Conservation (phyloP, 2,329 filamentous ascomycete species). For the Taxawa tesnikishii region DNA sequence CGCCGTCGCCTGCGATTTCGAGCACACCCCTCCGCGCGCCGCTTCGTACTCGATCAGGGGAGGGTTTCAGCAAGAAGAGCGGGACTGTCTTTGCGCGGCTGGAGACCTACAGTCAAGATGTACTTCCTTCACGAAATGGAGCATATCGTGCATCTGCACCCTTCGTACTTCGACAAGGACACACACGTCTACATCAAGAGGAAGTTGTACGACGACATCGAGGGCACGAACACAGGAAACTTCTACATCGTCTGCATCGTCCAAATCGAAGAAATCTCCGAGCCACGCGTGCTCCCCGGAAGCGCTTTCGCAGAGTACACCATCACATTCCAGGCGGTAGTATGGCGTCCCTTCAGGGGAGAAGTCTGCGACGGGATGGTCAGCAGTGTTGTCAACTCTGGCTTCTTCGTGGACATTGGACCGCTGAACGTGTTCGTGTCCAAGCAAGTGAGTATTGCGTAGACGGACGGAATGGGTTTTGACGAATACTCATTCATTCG, state of each 20-base stretch:
- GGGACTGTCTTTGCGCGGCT: too few species aligned
- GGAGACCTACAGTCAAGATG: slow-evolving; percentile 44
- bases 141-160: slow-evolving; percentile 86
- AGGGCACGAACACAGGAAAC: slow-evolving; percentile 87
- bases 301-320: slow-evolving; percentile 90
- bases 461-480: slow-evolving; percentile 1
- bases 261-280: slow-evolving; percentile 89
- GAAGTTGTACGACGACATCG: slow-evolving; percentile 82
- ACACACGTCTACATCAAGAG: slow-evolving; percentile 85
- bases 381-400: slow-evolving; percentile 78
- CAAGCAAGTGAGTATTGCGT: slow-evolving; percentile 53
- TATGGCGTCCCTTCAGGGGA: slow-evolving; percentile 96
- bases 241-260: slow-evolving; percentile 98
- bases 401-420: slow-evolving; percentile 78
- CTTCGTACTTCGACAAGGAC: slow-evolving; percentile 90
- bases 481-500: neutral
- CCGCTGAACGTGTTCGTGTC: slow-evolving; percentile 70
- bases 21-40: too few species aligned
- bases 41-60: too few species aligned
- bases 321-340: slow-evolving; percentile 86
- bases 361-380: slow-evolving; percentile 97
- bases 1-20: too few species aligned
- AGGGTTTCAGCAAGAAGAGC: too few species aligned
- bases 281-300: slow-evolving; percentile 73
- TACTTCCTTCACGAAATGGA: slow-evolving; percentile 98